Percentiles rank a stretch among this genome's conserved stretches.
Evolutionary conservation across 441 rosid genomes (phyloP).

Genomic region (Adansonia gregorii): DNA sequence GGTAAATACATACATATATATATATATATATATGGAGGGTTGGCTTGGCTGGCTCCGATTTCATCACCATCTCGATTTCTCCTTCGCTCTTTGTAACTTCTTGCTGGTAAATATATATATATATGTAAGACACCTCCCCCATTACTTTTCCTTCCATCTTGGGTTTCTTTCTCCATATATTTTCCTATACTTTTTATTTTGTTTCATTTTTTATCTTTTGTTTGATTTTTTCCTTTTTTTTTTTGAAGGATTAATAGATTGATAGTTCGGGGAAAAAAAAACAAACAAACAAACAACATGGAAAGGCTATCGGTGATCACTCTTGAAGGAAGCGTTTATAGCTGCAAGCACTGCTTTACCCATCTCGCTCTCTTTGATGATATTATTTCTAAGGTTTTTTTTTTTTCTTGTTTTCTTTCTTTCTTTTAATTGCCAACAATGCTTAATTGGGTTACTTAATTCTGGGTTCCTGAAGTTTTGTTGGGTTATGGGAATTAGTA

Average conservation of each 20-base stretch:
- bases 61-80: neutral
- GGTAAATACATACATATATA: too few species aligned
- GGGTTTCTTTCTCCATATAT: neutral
- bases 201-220: neutral
- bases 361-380: conserved; percentile 58
- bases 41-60: neutral
- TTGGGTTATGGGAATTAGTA: neutral
- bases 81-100: neutral
- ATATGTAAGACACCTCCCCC: neutral
- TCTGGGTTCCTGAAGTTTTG: neutral
- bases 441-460: too few species aligned
- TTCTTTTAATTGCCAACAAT: too few species aligned
- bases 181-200: neutral
- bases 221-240: neutral
- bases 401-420: neutral
- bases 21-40: too few species aligned
- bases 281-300: conserved; percentile 35
- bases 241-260: neutral
- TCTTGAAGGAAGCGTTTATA: conserved; percentile 63
- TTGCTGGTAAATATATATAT: neutral
- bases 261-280: neutral
- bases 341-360: conserved; percentile 73
- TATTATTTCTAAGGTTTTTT: conserved; percentile 57
- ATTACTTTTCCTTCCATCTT: conserved; percentile 18
- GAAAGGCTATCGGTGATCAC: conserved; percentile 64